Conservation (phyloP, 495 filamentous ascomycete genomes). For the Lichina pygmaea region DNA sequence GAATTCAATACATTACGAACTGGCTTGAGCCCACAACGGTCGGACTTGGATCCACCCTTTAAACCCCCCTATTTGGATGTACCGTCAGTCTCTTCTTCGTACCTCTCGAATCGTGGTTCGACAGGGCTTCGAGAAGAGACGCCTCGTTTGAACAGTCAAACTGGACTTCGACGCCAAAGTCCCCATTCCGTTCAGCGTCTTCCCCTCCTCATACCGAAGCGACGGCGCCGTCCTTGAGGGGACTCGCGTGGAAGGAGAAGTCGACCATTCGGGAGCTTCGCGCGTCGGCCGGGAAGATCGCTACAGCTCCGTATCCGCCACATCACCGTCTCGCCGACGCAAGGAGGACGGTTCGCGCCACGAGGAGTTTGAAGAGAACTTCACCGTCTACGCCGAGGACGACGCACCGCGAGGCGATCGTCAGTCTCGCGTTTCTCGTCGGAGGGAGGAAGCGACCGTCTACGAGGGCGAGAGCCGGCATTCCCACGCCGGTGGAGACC, state of each 20-base stretch:
- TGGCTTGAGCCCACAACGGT: neutral
- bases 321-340: slow-evolving; percentile 36
- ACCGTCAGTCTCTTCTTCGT: slow-evolving; percentile 81
- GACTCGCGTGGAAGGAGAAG: slow-evolving; percentile 59
- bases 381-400: slow-evolving; percentile 23
- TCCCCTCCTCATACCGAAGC: slow-evolving; percentile 92
- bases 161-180: slow-evolving; percentile 99
- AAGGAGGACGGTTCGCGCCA: slow-evolving; percentile 20
- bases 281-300: slow-evolving; percentile 87
- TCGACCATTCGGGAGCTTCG: slow-evolving; percentile 40
- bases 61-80: slow-evolving; percentile 13
- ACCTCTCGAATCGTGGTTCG: slow-evolving; percentile 74
- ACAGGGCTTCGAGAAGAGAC: slow-evolving; percentile 85
- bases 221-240: slow-evolving; percentile 36
- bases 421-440: neutral
- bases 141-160: slow-evolving; percentile 59
- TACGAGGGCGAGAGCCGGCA: neutral
- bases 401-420: slow-evolving; percentile 13
- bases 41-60: neutral
- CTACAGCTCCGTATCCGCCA: slow-evolving; percentile 32
- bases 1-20: neutral
- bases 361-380: slow-evolving; percentile 54
- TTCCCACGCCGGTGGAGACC: slow-evolving; percentile 4
- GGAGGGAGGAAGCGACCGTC: neutral
- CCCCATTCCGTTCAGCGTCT: slow-evolving; percentile 98